A percentile compares a stretch with the other conserved stretches of the same genome.
phyloP scores from a whole-genome alignment of 2,329 filamentous ascomycete species.

The Pseudogymnoascus sp. region DNA sequence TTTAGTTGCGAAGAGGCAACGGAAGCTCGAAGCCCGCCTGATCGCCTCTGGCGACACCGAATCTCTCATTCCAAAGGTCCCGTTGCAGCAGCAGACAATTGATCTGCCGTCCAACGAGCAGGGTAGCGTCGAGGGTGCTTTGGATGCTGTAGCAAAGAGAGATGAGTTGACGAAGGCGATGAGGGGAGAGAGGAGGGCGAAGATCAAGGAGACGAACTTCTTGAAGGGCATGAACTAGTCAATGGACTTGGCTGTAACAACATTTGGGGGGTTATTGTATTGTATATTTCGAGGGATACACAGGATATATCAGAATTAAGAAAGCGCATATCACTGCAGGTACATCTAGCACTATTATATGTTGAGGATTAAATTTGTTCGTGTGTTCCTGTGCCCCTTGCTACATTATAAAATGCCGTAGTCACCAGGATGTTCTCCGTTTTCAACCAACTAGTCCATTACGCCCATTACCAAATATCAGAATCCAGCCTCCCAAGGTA shows the following conservation, averaged over 20 bases:
- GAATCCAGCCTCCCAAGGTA: neutral
- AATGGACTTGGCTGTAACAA: neutral
- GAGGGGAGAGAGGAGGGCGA: slow-evolving; percentile 66
- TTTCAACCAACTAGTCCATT: neutral
- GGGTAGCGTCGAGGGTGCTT: slow-evolving; percentile 32
- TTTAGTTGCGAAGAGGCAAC: slow-evolving; percentile 60
- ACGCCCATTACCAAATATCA: neutral
- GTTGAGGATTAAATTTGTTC: neutral
- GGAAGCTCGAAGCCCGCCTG: slow-evolving; percentile 50
- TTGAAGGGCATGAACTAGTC: slow-evolving; percentile 64
- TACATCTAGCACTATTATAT: neutral
- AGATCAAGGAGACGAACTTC: slow-evolving; percentile 83
- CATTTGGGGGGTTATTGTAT: slow-evolving; percentile 16
- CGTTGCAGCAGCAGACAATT: slow-evolving; percentile 69
- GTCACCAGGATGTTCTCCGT: neutral
- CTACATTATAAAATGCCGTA: neutral
- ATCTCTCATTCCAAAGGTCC: slow-evolving; percentile 61
- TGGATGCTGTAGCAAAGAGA: slow-evolving; percentile 44
- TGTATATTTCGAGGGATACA: neutral
- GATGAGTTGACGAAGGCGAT: slow-evolving; percentile 62
- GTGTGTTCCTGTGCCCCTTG: neutral
- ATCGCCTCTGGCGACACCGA: slow-evolving; percentile 60
- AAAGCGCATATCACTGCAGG: neutral
- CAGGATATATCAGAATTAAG: neutral
- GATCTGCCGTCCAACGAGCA: slow-evolving; percentile 52